phyloP scores from a whole-genome alignment of 108 stramenopile genomes.

The Nitzschia sp. region DNA sequence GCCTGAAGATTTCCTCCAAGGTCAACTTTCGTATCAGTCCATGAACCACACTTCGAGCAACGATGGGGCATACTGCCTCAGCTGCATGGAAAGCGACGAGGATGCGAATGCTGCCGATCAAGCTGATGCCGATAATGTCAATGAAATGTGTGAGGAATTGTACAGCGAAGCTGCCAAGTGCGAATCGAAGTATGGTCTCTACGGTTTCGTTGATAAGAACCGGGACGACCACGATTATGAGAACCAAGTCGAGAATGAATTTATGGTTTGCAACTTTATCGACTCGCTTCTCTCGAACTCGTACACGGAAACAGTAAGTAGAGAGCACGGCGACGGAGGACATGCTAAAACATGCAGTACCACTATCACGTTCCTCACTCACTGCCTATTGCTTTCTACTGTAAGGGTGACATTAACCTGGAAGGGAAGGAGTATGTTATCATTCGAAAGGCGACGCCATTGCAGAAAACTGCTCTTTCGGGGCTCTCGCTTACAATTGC shows the following conservation, averaged over 20 bases:
- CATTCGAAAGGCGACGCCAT: conserved; percentile 22
- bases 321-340: too few species aligned
- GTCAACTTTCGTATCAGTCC: conserved; percentile 64
- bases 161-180: conserved; percentile 75
- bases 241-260: conserved; percentile 70
- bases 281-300: conserved; percentile 33
- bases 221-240: conserved; percentile 41
- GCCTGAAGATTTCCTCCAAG: conserved; percentile 49
- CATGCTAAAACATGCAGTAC: too few species aligned
- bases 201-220: conserved; percentile 36
- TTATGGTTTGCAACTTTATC: conserved; percentile 59
- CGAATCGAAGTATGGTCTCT: conserved; percentile 69
- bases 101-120: conserved; percentile 42
- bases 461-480: conserved; percentile 24
- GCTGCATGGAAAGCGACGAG: conserved; percentile 37
- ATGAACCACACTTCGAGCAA: conserved; percentile 51
- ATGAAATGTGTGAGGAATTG: conserved; percentile 64
- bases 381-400: too few species aligned
- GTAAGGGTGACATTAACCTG: conserved; percentile 48
- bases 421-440: conserved; percentile 22
- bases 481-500: conserved; percentile 26
- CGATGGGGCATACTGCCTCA: conserved; percentile 54
- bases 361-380: too few species aligned
- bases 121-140: conserved; percentile 38
- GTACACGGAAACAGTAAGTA: conserved; percentile 48